A percentile compares a stretch with the other conserved stretches of the same genome.
Conservation (phyloP, 306 rosid genomes). For the Arachis stenosperma region DNA sequence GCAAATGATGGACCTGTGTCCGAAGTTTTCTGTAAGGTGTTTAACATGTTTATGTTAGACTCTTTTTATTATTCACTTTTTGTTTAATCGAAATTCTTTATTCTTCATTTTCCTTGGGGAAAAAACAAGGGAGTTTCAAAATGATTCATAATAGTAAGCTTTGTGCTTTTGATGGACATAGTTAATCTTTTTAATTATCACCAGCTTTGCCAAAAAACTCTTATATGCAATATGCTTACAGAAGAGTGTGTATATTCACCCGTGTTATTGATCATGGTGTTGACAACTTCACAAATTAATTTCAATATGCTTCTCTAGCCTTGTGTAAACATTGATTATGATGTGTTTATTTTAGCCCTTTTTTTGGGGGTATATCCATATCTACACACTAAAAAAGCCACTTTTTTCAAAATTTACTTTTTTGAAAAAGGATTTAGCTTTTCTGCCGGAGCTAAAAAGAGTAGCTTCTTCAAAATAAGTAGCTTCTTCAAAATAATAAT, state of each 20-base stretch:
- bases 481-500: too few relatives aligned
- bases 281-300: constrained; percentile 15
- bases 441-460: too few relatives aligned
- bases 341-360: too few relatives aligned
- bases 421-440: too few relatives aligned
- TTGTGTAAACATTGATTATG: constrained; percentile 23
- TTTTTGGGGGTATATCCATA: too few relatives aligned
- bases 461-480: too few relatives aligned
- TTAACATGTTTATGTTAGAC: constrained; percentile 28
- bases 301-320: constrained; percentile 14
- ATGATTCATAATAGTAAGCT: constrained; percentile 14
- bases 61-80: not conserved
- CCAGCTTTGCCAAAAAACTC: constrained; percentile 19
- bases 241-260: constrained; percentile 10
- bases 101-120: constrained; percentile 17
- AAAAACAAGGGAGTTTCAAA: constrained; percentile 17
- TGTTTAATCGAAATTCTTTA: not conserved
- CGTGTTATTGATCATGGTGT: constrained; percentile 20
- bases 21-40: constrained; percentile 76
- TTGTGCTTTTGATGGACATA: not conserved
- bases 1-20: constrained; percentile 94
- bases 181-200: not conserved
- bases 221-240: constrained; percentile 4
- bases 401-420: too few relatives aligned
- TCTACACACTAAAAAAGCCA: too few relatives aligned